Conservation (phyloP, 2,329 filamentous ascomycete genomes). For the Microthyrium microscopicum region DNA sequence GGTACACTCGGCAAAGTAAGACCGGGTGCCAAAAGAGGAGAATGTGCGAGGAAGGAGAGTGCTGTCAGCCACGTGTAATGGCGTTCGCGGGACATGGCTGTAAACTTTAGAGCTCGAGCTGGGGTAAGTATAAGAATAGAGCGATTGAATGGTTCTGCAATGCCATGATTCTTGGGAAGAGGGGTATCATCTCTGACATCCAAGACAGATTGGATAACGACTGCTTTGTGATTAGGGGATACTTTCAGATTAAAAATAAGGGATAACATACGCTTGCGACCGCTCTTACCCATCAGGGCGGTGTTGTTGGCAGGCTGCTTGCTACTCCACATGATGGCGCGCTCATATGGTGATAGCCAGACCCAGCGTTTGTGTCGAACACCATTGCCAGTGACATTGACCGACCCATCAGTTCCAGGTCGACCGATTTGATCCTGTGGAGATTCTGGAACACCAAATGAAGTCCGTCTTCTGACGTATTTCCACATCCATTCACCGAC, state of each 20-base stretch:
- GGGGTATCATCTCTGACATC: constrained; percentile 93
- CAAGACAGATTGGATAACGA: constrained; percentile 86
- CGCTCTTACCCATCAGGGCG: constrained; percentile 83
- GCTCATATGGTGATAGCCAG: constrained; percentile 92
- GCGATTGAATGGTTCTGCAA: constrained; percentile 56
- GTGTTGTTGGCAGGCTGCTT: constrained; percentile 83
- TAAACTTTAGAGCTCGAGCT: constrained; percentile 88
- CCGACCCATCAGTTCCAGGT: constrained; percentile 39
- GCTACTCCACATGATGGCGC: constrained; percentile 94
- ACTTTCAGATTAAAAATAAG: constrained; percentile 2
- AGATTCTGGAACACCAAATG: constrained; percentile 61
- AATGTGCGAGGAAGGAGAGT: constrained; percentile 86
- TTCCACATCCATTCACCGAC: constrained; percentile 96
- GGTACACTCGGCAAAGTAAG: constrained; percentile 39
- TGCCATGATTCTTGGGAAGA: constrained; percentile 49
- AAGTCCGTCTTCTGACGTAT: constrained; percentile 73
- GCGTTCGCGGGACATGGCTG: constrained; percentile 62
- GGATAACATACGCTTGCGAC: constrained; percentile 66
- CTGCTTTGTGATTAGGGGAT: constrained; percentile 33
- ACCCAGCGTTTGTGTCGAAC: constrained; percentile 91
- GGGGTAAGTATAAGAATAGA: constrained; percentile 93
- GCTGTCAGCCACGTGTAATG: constrained; percentile 94
- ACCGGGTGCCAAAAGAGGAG: constrained; percentile 63
- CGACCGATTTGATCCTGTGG: constrained; percentile 29
- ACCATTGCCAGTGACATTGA: constrained; percentile 48